phyloP scores from a whole-genome alignment of 257 asterid genomes.

The Craterostigma plantagineum region DNA sequence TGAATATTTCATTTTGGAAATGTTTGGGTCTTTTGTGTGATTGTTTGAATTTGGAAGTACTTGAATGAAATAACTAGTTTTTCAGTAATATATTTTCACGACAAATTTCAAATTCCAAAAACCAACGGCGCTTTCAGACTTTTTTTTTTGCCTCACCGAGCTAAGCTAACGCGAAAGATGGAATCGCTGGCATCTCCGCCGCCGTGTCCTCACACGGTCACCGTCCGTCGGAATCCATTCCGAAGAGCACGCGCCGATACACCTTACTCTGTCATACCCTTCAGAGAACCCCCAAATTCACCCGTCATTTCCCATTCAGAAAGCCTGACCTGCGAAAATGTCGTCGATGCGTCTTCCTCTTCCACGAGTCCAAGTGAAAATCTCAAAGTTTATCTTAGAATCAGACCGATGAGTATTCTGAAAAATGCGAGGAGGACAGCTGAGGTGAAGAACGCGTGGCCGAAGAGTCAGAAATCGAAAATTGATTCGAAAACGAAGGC shows the following conservation, averaged over 20 bases:
- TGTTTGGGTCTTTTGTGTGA: no score
- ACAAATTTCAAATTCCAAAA: no score
- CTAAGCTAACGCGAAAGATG: no score
- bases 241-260: slow-evolving; percentile 67
- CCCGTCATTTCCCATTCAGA: slow-evolving; percentile 30
- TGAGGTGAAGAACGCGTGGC: slow-evolving; percentile 52
- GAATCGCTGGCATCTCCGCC: slow-evolving; percentile 21
- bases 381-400: slow-evolving; percentile 52
- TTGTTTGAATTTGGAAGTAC: no score
- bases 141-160: no score
- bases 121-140: no score
- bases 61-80: no score
- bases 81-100: no score
- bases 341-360: slow-evolving; percentile 5
- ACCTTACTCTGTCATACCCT: slow-evolving; percentile 25
- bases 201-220: slow-evolving; percentile 45
- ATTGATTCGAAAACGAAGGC: slow-evolving; percentile 14
- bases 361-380: slow-evolving; percentile 15
- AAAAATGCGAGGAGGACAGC: slow-evolving; percentile 9
- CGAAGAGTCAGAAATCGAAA: slow-evolving; percentile 31
- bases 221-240: slow-evolving; percentile 79
- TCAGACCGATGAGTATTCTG: slow-evolving; percentile 34
- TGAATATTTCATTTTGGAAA: not conserved
- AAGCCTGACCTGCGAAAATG: slow-evolving; percentile 10
- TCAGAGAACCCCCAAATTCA: slow-evolving; percentile 12